Evolutionary conservation across 805 yeast genomes (phyloP).

Genomic region (Priceomyces fermenticarens): DNA sequence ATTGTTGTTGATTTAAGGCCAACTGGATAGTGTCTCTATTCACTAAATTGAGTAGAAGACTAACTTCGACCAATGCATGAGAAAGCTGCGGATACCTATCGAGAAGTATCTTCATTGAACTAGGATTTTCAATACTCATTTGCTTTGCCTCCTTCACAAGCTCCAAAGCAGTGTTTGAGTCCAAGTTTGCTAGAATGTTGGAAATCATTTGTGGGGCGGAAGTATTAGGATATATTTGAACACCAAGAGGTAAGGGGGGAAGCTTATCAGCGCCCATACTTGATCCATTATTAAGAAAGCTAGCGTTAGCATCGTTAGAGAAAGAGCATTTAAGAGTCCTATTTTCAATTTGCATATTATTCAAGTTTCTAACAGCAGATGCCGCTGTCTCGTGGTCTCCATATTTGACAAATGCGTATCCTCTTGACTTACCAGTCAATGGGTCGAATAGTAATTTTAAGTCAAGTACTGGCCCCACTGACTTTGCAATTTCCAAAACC

Average conservation of each 20-base stretch:
- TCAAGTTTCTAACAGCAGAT: slow-evolving; percentile 85
- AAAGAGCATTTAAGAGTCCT: slow-evolving; percentile 73
- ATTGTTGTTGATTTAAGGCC: slow-evolving; percentile 31
- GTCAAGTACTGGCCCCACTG: slow-evolving; percentile 84
- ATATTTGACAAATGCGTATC: slow-evolving; percentile 85
- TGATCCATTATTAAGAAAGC: slow-evolving; percentile 9
- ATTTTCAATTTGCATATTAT: slow-evolving; percentile 63
- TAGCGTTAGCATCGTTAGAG: slow-evolving; percentile 44
- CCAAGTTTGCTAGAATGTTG: slow-evolving; percentile 43
- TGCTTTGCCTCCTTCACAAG: slow-evolving; percentile 56
- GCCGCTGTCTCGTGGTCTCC: slow-evolving; percentile 82
- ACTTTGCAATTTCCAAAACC: slow-evolving; percentile 75
- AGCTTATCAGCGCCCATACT: slow-evolving; percentile 22
- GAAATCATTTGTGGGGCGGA: slow-evolving; percentile 44
- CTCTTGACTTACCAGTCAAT: slow-evolving; percentile 86
- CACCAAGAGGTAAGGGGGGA: slow-evolving; percentile 41
- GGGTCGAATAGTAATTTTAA: slow-evolving; percentile 80
- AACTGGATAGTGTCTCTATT: slow-evolving; percentile 35
- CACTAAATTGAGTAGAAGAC: slow-evolving; percentile 36
- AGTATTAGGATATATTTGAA: slow-evolving; percentile 39
- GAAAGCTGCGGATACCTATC: slow-evolving; percentile 76
- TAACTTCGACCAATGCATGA: slow-evolving; percentile 76
- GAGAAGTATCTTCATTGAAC: slow-evolving; percentile 56
- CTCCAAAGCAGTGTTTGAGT: slow-evolving; percentile 43
- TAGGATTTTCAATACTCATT: slow-evolving; percentile 57